Evolutionary conservation across 352 stramenopile species (phyloP), one percentile per base, ranked within the genome.

Genomic region (Globisporangium spiculum): DNA sequence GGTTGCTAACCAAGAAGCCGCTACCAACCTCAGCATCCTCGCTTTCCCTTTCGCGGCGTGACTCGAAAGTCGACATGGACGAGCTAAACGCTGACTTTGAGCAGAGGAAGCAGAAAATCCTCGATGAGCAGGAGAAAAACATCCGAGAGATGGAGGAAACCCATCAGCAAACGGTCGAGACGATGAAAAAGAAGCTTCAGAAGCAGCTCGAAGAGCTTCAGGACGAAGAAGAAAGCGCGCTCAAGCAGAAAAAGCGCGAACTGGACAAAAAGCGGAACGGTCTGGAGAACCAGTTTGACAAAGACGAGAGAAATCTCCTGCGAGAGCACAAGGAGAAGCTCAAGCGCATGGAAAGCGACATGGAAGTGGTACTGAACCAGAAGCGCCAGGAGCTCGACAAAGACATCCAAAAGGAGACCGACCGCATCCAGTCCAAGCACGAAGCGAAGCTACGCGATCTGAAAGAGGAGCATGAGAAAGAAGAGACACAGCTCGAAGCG

Each of bases 241-340:
- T 88, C 10, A 91, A 90, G 52, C 80, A 91, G 38, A 69, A 79
- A 22, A 89, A 84, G 36, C 74, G 74, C 20, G 83, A 92, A 52
- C 69, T 88, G 4, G 79, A 89, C n/a, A 92, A 86, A 64, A 89
- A 89, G 56, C 70, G 78, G 26, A 83, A 86, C 41, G 80, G 90
- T 22, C 65, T 93, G 16, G 84, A 93, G 66, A 82, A 88, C 41
- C 77, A 90, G 46, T 88, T 85, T 38, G 84, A 92, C 64, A 79
- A 75, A 60, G 80, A 90, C 30, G 80, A 92, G 56, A 90, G 76
- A 60, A 66, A 73, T 36, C 30, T 88, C 27, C 58, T 85, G 18
- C 74, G 82, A 16, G 75, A 79, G 41, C 79, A 73, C 41, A 90
- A 90, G 57, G 84, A 92, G 48, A 87, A 91, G 60, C 57, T 90